Evolutionary conservation across 1,284 basidiomycete genomes (phyloP), one percentile per base, ranked within the genome.

Genomic region (Lignosus rhinocerotis): DNA sequence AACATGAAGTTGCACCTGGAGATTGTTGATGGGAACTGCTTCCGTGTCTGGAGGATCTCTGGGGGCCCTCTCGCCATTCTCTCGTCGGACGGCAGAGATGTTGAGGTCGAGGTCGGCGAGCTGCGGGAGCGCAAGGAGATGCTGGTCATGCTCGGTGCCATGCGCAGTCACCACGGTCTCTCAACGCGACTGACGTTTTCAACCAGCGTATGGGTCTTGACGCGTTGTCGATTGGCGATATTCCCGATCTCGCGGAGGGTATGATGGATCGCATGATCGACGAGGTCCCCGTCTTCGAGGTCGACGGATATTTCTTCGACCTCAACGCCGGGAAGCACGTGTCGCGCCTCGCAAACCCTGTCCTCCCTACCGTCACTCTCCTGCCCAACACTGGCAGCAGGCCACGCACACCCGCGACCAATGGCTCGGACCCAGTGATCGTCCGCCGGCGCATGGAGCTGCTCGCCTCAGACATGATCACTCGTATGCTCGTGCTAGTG

Each of bases 21-120:
- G 74, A 88, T 94, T 55, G 88, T 93, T 45, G 92, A 94, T 65
- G 79, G 86, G 49, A 79, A 87, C 72, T 82, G 91, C 39, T 96
- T 97, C 84, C 85, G 88, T 63, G 92, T 97, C 59, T 85, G 91
- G 65, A 97, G 96, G 74, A 91, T 97, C 38, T 90, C 90, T 16
- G 95, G 95, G 8, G 90, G 91, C 0, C 87, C 90, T 0, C 80
- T 85, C 19, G 87, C 89, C 1, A 90, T 98, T 72, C 81, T 98
- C 36, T 86, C 92, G 2, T 85, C 86, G 5, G 90, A 93, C 60
- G 96, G 96, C 25, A 88, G 93, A 69, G 89, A 98, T 68, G 93
- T 96, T 38, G 96, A 98, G 71, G 85, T 99, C 54, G 94, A 98
- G 66, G 81, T 99, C n/a, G 91, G 93, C 42, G 94, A 97, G 73